These are phyloP conservation scores for Sphenostylis stenocarpa DNA, from an alignment of 306 rosid genomes.

Conservation along the genomic window DNA sequence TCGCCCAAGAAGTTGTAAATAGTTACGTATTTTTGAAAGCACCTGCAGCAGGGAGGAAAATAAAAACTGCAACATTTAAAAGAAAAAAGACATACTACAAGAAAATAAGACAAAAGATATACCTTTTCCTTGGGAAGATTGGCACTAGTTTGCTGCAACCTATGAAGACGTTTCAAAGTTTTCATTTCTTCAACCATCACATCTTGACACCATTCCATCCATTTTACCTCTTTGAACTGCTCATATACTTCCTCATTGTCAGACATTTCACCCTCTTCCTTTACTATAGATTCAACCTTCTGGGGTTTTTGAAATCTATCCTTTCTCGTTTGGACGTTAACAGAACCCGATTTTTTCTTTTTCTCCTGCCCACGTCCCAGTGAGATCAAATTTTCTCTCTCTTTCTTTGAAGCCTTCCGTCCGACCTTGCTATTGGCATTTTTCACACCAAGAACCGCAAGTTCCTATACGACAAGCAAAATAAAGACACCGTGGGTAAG, in stretches of 20 bases:
- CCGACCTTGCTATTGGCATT: slow-evolving; percentile 62
- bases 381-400: slow-evolving; percentile 56
- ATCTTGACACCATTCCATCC: slow-evolving; percentile 99
- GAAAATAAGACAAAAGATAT: background rate
- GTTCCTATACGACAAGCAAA: slow-evolving; percentile 58
- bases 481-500: slow-evolving; percentile 18
- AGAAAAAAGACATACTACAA: background rate
- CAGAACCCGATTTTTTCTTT: slow-evolving; percentile 66
- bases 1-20: slow-evolving; percentile 95
- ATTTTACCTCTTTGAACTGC: slow-evolving; percentile 97
- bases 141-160: slow-evolving; percentile 91
- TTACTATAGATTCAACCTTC: slow-evolving; percentile 76
- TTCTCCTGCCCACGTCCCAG: slow-evolving; percentile 51
- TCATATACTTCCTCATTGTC: slow-evolving; percentile 94
- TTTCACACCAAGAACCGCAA: slow-evolving; percentile 76
- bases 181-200: slow-evolving; percentile 80
- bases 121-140: slow-evolving; percentile 97
- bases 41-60: slow-evolving; percentile 52
- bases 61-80: background rate
- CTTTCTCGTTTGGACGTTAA: slow-evolving; percentile 54
- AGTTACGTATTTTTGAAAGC: slow-evolving; percentile 85
- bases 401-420: slow-evolving; percentile 82
- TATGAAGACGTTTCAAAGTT: slow-evolving; percentile 82
- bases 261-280: slow-evolving; percentile 99
- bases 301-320: slow-evolving; percentile 60